Evolutionary conservation across 2,329 filamentous ascomycete genomes (phyloP).

Genomic region (Byssothecium circinans): DNA sequence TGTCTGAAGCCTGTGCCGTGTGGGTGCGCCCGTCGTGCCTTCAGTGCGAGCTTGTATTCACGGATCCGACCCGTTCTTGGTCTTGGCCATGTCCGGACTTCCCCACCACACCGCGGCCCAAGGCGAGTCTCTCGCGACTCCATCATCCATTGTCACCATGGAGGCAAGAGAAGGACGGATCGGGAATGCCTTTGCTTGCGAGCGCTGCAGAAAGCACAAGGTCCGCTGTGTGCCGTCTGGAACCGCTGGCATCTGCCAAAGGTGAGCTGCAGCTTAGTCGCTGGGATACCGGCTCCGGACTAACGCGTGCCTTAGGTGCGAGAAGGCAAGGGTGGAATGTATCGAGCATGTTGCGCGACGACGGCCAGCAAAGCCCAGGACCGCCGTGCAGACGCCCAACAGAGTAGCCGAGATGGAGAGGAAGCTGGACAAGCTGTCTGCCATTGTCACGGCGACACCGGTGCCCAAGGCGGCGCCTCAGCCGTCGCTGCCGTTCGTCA

Average conservation of each 20-base stretch:
- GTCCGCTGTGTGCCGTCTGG: slow-evolving; percentile 41
- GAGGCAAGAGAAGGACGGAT: slow-evolving; percentile 40
- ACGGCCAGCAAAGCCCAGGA: slow-evolving; percentile 37
- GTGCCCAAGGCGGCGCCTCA: slow-evolving; percentile 24
- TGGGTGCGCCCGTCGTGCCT: slow-evolving; percentile 2
- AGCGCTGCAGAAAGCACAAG: slow-evolving; percentile 42
- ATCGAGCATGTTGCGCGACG: slow-evolving; percentile 42
- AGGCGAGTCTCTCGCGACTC: slow-evolving; percentile 26
- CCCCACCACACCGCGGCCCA: slow-evolving; percentile 35
- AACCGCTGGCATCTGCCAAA: slow-evolving; percentile 34
- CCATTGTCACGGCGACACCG: slow-evolving; percentile 33
- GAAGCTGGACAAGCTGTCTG: slow-evolving; percentile 38
- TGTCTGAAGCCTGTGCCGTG: slow-evolving; percentile 3
- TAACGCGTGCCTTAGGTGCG: slow-evolving; percentile 42
- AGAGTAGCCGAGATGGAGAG: slow-evolving; percentile 38
- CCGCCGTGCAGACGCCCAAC: slow-evolving; percentile 28
- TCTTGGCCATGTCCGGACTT: slow-evolving; percentile 42
- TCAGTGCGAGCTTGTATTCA: slow-evolving; percentile 1
- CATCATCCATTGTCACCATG: slow-evolving; percentile 34
- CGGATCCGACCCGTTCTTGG: slow-evolving; percentile 21
- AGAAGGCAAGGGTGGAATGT: slow-evolving; percentile 41
- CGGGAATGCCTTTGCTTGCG: slow-evolving; percentile 43
- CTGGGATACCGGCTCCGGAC: slow-evolving; percentile 15
- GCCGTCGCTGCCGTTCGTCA: slow-evolving; percentile 27
- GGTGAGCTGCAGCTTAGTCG: slow-evolving; percentile 23